A percentile compares a stretch with the other conserved stretches of the same genome.
Evolutionary conservation across 345 rosid species (phyloP).

Genomic region (Fremontodendron californicum): DNA sequence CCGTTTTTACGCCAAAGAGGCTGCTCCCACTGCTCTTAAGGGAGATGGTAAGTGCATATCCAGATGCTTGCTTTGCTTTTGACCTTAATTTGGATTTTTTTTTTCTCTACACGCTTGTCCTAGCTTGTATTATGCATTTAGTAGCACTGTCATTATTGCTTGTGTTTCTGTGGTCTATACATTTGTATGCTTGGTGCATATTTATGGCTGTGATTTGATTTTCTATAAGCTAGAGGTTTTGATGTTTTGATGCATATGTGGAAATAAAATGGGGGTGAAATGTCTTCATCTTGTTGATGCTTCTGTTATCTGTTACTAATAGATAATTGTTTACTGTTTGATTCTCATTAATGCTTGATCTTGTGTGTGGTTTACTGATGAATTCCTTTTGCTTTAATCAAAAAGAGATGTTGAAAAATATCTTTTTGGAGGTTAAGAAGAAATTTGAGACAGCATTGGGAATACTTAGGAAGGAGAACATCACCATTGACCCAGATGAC

Average conservation of each 20-base stretch:
- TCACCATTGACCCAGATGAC: conserved; percentile 85
- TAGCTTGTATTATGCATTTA: not conserved
- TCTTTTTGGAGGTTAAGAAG: conserved; percentile 78
- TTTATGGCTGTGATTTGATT: not conserved
- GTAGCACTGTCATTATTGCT: not conserved
- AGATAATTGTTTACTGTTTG: not conserved
- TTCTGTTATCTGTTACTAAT: not conserved
- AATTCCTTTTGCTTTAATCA: conserved; percentile 14
- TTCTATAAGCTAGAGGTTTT: not conserved
- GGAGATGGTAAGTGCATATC: conserved; percentile 73
- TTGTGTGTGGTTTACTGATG: conserved; percentile 9
- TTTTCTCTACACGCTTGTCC: not conserved
- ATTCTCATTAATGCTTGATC: not conserved
- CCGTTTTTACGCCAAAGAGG: conserved; percentile 70
- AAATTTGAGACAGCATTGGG: conserved; percentile 82
- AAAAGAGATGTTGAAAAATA: conserved; percentile 86
- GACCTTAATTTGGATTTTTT: not conserved
- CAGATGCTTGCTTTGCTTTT: not conserved
- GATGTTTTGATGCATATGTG: not conserved
- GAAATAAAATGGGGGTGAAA: not conserved
- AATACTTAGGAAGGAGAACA: conserved; percentile 77
- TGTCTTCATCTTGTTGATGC: not conserved
- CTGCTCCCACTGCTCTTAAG: conserved; percentile 56
- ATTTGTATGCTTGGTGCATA: not conserved
- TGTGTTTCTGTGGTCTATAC: not conserved